Percentiles rank a stretch among this genome's conserved stretches.
phyloP scores from a whole-genome alignment of 805 yeast genomes.

The Starmerella floris region DNA sequence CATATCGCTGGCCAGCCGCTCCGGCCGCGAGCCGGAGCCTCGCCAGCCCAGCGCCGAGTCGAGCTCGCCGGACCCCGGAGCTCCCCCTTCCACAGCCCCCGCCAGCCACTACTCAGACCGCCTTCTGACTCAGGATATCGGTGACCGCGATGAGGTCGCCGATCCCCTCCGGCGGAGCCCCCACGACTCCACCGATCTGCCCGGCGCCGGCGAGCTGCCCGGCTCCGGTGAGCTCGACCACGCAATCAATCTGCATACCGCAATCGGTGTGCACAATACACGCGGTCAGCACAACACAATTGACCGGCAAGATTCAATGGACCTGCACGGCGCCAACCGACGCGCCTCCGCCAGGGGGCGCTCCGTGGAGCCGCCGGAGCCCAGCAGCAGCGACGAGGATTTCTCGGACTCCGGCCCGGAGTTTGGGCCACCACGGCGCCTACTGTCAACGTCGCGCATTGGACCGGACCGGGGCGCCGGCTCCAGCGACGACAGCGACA shows the following conservation, averaged over 20 bases:
- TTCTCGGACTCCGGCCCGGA: neutral
- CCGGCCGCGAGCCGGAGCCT: neutral
- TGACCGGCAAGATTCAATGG: neutral
- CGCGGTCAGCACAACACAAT: neutral
- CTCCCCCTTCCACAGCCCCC: neutral
- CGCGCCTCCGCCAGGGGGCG: too few relatives aligned
- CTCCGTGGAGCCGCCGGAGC: too few relatives aligned
- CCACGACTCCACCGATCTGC: neutral
- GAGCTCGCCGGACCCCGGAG: neutral
- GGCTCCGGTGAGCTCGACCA: neutral
- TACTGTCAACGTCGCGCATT: slow-evolving; percentile 13
- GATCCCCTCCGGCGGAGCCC: neutral
- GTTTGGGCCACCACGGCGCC: slow-evolving; percentile 8
- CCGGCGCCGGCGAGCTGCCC: neutral
- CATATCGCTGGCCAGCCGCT: slow-evolving; percentile 2
- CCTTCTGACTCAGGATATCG: neutral
- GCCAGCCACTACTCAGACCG: neutral
- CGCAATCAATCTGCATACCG: neutral
- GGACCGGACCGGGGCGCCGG: neutral
- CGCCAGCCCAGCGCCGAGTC: neutral
- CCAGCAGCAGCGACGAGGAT: neutral
- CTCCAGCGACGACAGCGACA: slow-evolving; percentile 2
- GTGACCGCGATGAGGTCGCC: neutral
- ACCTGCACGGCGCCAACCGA: too few relatives aligned
- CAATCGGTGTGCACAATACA: neutral